Evolutionary conservation across 2,329 filamentous ascomycete genomes (phyloP), one percentile per base, ranked within the genome.

Genomic region (Proliferodiscus dingleyae): DNA sequence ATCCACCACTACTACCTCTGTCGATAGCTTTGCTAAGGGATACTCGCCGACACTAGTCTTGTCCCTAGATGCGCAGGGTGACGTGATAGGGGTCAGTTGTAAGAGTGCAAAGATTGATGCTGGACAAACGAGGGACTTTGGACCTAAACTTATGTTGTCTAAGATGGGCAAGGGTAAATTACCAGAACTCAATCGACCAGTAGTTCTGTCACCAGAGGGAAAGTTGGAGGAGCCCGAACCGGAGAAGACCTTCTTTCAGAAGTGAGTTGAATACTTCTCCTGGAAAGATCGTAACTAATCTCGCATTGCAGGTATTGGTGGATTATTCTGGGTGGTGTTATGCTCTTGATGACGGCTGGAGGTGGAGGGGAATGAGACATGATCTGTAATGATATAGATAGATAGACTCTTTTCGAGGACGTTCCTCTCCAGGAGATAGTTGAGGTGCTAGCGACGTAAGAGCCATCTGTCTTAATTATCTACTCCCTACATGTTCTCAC

Each of bases 171-270:
- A 63, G 45, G 81, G 79, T 2, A 73, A 71, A 61, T 71, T 75
- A 60, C 79, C 80, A 2, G 72, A 73, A 54, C 66, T 85, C 57
- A 84, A 83, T 57, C 78, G 76, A 66, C 81, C 81, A 2, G 71
- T 86, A 29, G 75, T 83, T 38, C 64, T 85, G 51, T 74, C 68
- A 37, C 69, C 77, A 0, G 76, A 82, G 53, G 81, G 81, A 13
- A 79, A 72, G 67, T 71, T 77, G 63, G 73, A 74, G 33, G 73
- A 67, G 45, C 69, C 71, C 50, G 72, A 74, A 59, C 66, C 66
- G 44, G 79, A 85, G 68, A 85, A 83, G 73, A 72, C 75, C 2
- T 72, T 85, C 51, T 61, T 85, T 46, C 81, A 85, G 65, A 85
- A 82, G 81, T 84, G 70, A 58, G 75, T 71, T 36, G 10, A 37